phyloP scores from a whole-genome alignment of 2,329 filamentous ascomycete genomes.

The Ophiostoma montium region DNA sequence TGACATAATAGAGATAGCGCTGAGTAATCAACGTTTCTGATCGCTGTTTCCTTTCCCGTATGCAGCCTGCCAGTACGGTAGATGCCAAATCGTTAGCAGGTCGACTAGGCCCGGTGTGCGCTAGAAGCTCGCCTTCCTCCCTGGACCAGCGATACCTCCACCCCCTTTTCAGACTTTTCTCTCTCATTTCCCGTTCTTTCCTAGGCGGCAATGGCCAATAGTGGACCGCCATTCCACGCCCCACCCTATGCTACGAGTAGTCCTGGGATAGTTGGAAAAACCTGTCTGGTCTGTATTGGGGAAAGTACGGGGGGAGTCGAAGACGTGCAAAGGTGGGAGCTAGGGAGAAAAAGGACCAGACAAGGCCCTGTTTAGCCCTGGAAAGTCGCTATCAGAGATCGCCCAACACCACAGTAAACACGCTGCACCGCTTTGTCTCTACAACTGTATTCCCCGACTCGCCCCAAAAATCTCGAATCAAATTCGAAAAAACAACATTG shows the following conservation, averaged over 20 bases:
- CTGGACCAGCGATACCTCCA: background rate
- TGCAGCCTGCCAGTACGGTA: no score
- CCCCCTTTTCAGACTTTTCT: conserved; percentile 8
- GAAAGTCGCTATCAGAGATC: conserved; percentile 12
- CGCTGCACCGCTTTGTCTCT: conserved; percentile 4
- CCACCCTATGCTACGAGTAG: conserved; percentile 3
- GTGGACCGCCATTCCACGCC: background rate
- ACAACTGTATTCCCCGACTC: conserved; percentile 2
- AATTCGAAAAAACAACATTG: conserved; percentile 9
- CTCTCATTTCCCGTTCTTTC: conserved; percentile 6
- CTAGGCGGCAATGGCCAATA: conserved; percentile 10
- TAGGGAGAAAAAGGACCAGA: background rate
- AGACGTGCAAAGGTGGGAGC: background rate
- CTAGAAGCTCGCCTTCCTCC: conserved; percentile 2
- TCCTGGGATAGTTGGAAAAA: conserved; percentile 3
- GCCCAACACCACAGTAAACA: conserved; percentile 14
- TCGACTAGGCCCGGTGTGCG: conserved; percentile 9
- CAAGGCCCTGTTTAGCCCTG: background rate
- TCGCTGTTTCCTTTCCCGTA: background rate
- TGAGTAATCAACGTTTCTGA: background rate
- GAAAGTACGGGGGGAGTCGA: background rate
- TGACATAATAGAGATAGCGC: background rate
- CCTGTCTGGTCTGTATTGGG: background rate
- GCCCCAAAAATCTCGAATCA: conserved; percentile 15
- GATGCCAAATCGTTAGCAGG: background rate